phyloP scores from a whole-genome alignment of 805 yeast species.

The Hagleromyces aurorensis region DNA sequence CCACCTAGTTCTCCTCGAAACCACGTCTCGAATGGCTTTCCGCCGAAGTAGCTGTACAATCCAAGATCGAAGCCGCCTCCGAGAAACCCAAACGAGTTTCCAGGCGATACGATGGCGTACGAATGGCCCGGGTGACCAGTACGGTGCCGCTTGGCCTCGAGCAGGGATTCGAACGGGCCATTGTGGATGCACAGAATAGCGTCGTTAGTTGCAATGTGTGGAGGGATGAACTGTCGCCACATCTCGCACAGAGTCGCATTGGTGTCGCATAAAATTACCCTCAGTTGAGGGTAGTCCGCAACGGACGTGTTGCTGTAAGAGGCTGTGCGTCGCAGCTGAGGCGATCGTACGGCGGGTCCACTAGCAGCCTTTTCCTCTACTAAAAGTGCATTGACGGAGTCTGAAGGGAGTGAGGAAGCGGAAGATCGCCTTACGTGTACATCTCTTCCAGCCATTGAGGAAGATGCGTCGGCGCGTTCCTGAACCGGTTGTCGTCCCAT shows the following conservation, averaged over 20 bases:
- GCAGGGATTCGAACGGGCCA: slow-evolving; percentile 11
- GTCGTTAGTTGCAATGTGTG: slow-evolving; percentile 4
- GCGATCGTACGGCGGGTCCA: no score
- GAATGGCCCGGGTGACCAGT: slow-evolving; percentile 1
- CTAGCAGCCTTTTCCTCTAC: no score
- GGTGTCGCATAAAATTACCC: slow-evolving; percentile 18
- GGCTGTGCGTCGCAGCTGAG: no score
- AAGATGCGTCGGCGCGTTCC: no score
- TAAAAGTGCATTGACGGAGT: no score
- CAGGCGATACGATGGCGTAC: slow-evolving; percentile 41
- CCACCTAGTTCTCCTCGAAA: slow-evolving; percentile 18
- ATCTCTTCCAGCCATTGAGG: no score
- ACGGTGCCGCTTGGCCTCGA: slow-evolving; percentile 1
- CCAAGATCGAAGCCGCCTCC: slow-evolving; percentile 46
- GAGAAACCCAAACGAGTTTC: slow-evolving; percentile 42
- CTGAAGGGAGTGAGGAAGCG: no score
- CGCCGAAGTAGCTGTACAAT: slow-evolving; percentile 23
- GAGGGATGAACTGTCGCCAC: slow-evolving; percentile 14
- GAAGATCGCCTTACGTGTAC: no score
- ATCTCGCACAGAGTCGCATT: slow-evolving; percentile 11
- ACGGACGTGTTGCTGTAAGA: no score
- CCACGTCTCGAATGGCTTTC: slow-evolving; percentile 23
- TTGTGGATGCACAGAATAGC: slow-evolving; percentile 8
- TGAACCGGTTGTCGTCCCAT: no score
- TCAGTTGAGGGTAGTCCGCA: no score